Conservation (phyloP, 768 basidiomycete species). For the Leccinellum luteum region DNA sequence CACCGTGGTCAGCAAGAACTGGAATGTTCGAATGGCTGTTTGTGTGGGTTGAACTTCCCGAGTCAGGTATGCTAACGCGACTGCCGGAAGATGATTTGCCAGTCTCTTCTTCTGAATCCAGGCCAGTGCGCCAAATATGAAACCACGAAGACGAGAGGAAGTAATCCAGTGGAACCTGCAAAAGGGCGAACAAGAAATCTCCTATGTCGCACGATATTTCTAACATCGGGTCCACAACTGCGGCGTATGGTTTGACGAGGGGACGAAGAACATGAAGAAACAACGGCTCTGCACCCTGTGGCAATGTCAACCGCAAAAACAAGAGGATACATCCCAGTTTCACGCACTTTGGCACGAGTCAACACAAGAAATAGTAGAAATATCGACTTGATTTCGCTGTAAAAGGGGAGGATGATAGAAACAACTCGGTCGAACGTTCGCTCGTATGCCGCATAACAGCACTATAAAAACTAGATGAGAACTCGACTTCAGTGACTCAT, state of each 20-base stretch:
- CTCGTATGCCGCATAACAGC: constrained; percentile 68
- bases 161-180: constrained; percentile 39
- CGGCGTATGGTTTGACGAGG: constrained; percentile 68
- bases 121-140: constrained; percentile 18
- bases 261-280: constrained; percentile 81
- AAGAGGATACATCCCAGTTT: constrained; percentile 1
- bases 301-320: constrained; percentile 9
- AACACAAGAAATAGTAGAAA: constrained; percentile 70
- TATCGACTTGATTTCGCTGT: constrained; percentile 77
- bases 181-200: constrained; percentile 52
- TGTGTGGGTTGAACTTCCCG: constrained; percentile 1
- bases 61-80: not conserved
- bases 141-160: constrained; percentile 33
- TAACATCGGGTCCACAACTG: constrained; percentile 61
- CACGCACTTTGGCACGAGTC: constrained; percentile 68
- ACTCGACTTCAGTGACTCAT: constrained; percentile 5
- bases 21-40: constrained; percentile 15
- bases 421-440: constrained; percentile 60
- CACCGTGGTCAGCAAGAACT: constrained; percentile 5
- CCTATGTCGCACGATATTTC: constrained; percentile 61
- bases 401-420: constrained; percentile 76
- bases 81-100: constrained; percentile 1
- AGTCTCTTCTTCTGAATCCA: constrained; percentile 10
- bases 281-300: constrained; percentile 82
- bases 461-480: constrained; percentile 40